These are phyloP conservation scores for Talaromyces albobiverticillius DNA, from an alignment of 2,329 filamentous ascomycete species.

Conservation along the genomic window DNA sequence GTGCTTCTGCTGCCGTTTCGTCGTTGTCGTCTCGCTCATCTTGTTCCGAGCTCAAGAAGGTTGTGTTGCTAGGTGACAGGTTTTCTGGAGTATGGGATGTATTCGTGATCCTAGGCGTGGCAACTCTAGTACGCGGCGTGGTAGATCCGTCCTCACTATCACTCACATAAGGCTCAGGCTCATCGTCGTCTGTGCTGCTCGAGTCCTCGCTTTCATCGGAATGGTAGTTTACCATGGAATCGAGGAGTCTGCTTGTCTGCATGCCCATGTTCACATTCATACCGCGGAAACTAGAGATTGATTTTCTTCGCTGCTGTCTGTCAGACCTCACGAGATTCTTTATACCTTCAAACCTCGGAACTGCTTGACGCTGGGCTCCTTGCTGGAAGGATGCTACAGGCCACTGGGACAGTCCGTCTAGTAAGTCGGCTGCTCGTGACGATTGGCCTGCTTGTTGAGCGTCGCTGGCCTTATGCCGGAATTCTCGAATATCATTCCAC, in stretches of 20 bases:
- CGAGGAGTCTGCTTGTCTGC: conserved; percentile 68
- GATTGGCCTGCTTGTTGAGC: conserved; percentile 17
- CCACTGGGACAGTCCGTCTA: conserved; percentile 47
- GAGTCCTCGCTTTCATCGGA: conserved; percentile 47
- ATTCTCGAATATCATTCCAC: conserved; percentile 72
- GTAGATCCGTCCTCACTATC: conserved; percentile 26
- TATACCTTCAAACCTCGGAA: conserved; percentile 54
- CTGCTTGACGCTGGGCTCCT: conserved; percentile 40
- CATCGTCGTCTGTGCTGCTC: conserved; percentile 34
- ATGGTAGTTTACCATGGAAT: conserved; percentile 56
- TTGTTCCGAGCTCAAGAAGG: neutral
- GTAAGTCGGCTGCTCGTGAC: conserved; percentile 26
- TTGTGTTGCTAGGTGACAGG: neutral
- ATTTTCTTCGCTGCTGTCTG: conserved; percentile 44
- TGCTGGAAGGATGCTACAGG: conserved; percentile 54
- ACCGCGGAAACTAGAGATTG: conserved; percentile 46
- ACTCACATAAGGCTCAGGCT: conserved; percentile 40
- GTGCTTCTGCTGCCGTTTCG: neutral
- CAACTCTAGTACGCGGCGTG: conserved; percentile 7
- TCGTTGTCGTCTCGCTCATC: neutral
- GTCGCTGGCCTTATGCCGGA: conserved; percentile 29
- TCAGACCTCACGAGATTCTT: conserved; percentile 61
- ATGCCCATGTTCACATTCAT: conserved; percentile 69
- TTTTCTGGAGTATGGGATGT: neutral
- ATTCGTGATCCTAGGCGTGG: conserved; percentile 3